Base-by-base conservation (phyloP, 73 alveolate species). In the Loxodes magnus region DNA sequence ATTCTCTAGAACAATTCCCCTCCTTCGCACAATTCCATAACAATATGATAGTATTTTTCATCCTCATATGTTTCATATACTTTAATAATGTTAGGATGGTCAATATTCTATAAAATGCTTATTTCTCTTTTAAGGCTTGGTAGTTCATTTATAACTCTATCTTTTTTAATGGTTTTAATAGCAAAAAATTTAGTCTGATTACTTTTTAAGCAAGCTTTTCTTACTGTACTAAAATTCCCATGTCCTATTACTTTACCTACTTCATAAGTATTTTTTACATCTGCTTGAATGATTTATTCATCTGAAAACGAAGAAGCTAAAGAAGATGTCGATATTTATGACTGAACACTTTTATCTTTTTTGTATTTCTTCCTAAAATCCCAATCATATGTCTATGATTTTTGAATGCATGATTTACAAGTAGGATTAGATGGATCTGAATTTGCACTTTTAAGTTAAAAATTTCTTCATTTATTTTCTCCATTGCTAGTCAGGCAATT, bases 61-160 rank as follows among this genome's bases (percentile, higher is more conserved):
- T 81, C 90, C 52, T 81, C 81, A 63, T 71, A 86, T 5, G 92
- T 86, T 69, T 86, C 97, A 67, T 81, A 77, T 72, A 82, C 79
- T 60, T 71, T 75, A 17, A 81, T 73, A 4, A 86, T 76, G 55
- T 76, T 71, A 6, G 97, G 97, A 54, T 86, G 97, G 72, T 86
- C 94, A 28, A 86, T 54, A 15, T 54, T 31, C 3, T 79, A 51
- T 51, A 86, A 55, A 0, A 81, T 86, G 51, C 72, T 89, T 16
- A 86, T 75, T 68, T 86, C 94, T 51, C 77, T 72, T 30, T 68
- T 64, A 50, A 86, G 49, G 31, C 63, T 77, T 43, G 74, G 74
- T 20, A 78, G 55, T 36, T 81, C 81, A 4, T 33, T 56, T 5
- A 31, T 28, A 9, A 66, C 43, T 26, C 49, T 55, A 48, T 42